Conservation (phyloP, 495 filamentous ascomycete species). For the Daldinia bambusicola region DNA sequence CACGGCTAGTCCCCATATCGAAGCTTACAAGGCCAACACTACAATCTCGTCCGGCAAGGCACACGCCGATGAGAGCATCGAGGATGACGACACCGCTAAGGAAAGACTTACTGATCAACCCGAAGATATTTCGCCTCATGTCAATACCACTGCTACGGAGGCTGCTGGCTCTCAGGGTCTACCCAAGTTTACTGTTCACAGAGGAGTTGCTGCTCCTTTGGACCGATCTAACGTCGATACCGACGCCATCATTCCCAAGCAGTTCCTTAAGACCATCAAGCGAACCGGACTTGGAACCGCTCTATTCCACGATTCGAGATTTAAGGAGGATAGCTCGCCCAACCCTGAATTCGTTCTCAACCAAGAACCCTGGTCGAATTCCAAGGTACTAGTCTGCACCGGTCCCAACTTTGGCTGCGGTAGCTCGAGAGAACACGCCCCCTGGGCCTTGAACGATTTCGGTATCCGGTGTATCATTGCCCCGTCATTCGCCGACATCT, state of each 20-base stretch:
- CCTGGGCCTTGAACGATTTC: slow-evolving; percentile 96
- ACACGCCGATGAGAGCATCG: slow-evolving; percentile 73
- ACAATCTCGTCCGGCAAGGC: slow-evolving; percentile 59
- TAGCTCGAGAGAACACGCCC: slow-evolving; percentile 92
- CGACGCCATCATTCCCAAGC: slow-evolving; percentile 98
- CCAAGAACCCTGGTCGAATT: slow-evolving; percentile 81
- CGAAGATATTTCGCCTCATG: slow-evolving; percentile 70
- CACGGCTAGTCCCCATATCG: slow-evolving; percentile 64
- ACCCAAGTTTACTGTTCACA: slow-evolving; percentile 81
- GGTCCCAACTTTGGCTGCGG: slow-evolving; percentile 97
- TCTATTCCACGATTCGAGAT: slow-evolving; percentile 86
- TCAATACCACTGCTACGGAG: slow-evolving; percentile 66
- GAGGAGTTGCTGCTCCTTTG: slow-evolving; percentile 88
- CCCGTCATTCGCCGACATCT: slow-evolving; percentile 94
- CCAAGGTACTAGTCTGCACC: slow-evolving; percentile 94
- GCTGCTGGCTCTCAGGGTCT: slow-evolving; percentile 71
- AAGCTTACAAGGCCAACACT: slow-evolving; percentile 42
- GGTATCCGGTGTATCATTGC: slow-evolving; percentile 95
- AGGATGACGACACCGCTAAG: slow-evolving; percentile 72
- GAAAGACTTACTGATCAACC: slow-evolving; percentile 83
- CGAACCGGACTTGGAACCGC: slow-evolving; percentile 90
- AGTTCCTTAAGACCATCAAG: slow-evolving; percentile 99
- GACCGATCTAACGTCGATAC: slow-evolving; percentile 93
- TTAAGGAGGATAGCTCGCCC: slow-evolving; percentile 74
- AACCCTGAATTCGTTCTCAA: slow-evolving; percentile 90